A percentile compares a stretch with the other conserved stretches of the same genome.
phyloP scores from a whole-genome alignment of 768 basidiomycete species.

The Tylopilus sp. region DNA sequence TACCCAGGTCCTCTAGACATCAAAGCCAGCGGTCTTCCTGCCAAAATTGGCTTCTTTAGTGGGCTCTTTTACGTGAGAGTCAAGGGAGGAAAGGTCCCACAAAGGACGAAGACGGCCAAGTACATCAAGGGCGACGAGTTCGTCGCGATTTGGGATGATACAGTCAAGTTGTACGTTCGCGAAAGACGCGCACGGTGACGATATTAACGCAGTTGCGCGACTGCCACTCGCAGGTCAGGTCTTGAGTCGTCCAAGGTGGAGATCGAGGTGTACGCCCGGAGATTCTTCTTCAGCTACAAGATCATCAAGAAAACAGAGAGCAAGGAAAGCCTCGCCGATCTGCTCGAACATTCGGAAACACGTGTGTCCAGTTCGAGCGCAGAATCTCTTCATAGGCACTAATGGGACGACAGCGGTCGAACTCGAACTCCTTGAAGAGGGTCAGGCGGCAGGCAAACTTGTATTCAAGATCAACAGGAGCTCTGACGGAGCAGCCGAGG shows the following conservation, averaged over 20 bases:
- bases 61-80: conserved; percentile 28
- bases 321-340: conserved; percentile 30
- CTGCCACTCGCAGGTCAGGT: conserved; percentile 21
- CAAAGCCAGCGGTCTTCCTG: conserved; percentile 33
- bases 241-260: conserved; percentile 33
- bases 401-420: conserved; percentile 20
- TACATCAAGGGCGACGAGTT: conserved; percentile 27
- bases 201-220: neutral
- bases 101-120: conserved; percentile 26
- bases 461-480: conserved; percentile 26
- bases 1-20: no score
- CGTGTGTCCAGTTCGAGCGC: conserved; percentile 15
- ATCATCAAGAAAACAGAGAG: conserved; percentile 34
- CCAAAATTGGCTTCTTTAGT: conserved; percentile 30
- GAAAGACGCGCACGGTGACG: neutral
- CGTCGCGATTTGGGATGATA: conserved; percentile 29
- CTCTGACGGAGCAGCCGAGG: neutral
- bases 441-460: conserved; percentile 29
- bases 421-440: conserved; percentile 31
- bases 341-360: conserved; percentile 30
- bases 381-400: neutral
- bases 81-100: conserved; percentile 28
- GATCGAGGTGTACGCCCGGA: conserved; percentile 31
- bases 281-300: conserved; percentile 33
- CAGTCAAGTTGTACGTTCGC: conserved; percentile 23